Evolutionary conservation across 371 early-diverging fungal genomes (phyloP).

Genomic region (Mortierella sp.): DNA sequence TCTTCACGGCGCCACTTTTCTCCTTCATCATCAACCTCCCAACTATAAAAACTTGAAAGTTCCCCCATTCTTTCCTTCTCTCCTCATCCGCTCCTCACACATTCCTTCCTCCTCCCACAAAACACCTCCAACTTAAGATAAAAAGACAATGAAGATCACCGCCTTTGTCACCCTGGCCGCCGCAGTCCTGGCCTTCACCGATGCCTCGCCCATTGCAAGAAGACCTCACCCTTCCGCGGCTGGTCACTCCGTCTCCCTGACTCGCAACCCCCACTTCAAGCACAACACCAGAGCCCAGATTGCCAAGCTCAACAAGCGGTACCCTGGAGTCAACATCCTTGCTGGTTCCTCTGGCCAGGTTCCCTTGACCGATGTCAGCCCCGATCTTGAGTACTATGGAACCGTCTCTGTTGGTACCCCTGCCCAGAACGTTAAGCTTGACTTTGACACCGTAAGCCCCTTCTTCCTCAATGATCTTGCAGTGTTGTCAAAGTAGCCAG

Average conservation of each 20-base stretch:
- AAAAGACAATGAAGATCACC: constrained; percentile 31
- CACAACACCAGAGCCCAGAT: constrained; percentile 38
- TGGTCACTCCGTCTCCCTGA: constrained; percentile 32
- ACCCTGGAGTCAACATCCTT: constrained; percentile 19
- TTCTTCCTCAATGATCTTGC: no score
- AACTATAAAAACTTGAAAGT: constrained; percentile 22
- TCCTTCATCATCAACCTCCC: neutral
- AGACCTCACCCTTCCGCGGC: constrained; percentile 7
- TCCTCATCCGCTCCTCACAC: constrained; percentile 5
- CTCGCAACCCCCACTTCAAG: constrained; percentile 42
- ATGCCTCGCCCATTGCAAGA: constrained; percentile 32
- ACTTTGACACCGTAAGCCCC: constrained; percentile 57
- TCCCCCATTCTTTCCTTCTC: neutral
- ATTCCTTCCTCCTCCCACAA: neutral
- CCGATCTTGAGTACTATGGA: constrained; percentile 66
- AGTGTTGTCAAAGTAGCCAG: neutral
- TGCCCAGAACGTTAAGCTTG: constrained; percentile 69
- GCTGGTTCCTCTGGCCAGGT: constrained; percentile 22
- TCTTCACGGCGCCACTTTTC: constrained; percentile 4
- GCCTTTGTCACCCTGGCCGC: constrained; percentile 40
- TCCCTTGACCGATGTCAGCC: constrained; percentile 24
- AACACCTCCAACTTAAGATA: neutral
- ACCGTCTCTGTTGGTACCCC: constrained; percentile 76
- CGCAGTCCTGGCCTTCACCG: constrained; percentile 36
- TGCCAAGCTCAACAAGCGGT: constrained; percentile 40